Conservation (phyloP, 2,329 filamentous ascomycete species). For the Ophiostoma himal-ulmi region DNA sequence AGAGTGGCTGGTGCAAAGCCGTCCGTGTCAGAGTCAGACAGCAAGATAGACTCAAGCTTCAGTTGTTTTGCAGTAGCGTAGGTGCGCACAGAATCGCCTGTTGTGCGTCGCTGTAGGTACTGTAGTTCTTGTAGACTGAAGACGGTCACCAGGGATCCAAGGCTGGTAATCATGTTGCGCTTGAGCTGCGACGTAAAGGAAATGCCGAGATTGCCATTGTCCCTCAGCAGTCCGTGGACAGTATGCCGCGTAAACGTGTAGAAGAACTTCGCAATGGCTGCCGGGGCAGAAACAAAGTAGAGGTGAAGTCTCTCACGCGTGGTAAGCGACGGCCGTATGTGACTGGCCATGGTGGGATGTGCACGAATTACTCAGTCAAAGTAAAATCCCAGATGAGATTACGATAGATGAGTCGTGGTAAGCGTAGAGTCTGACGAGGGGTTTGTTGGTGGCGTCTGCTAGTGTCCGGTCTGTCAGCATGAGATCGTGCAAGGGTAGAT, state of each 20-base stretch:
- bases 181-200: background rate
- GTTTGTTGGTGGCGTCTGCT: no score
- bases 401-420: no score
- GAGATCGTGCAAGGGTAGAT: no score
- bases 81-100: background rate
- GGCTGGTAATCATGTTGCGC: background rate
- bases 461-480: no score
- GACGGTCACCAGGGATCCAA: background rate
- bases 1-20: background rate
- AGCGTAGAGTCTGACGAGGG: no score
- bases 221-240: background rate
- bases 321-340: background rate
- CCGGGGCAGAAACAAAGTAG: conserved; percentile 3
- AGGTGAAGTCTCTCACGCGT: conserved; percentile 15
- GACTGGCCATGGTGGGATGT: background rate
- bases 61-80: background rate
- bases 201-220: background rate
- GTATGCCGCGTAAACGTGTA: conserved; percentile 9
- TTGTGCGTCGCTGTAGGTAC: background rate
- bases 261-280: conserved; percentile 8
- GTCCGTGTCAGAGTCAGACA: background rate
- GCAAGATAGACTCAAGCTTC: background rate
- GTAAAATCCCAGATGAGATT: no score
- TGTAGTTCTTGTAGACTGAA: background rate
- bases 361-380: no score